These are phyloP conservation scores for Cynanchum wilfordii DNA, from an alignment of 257 asterid genomes.

Conservation along the genomic window DNA sequence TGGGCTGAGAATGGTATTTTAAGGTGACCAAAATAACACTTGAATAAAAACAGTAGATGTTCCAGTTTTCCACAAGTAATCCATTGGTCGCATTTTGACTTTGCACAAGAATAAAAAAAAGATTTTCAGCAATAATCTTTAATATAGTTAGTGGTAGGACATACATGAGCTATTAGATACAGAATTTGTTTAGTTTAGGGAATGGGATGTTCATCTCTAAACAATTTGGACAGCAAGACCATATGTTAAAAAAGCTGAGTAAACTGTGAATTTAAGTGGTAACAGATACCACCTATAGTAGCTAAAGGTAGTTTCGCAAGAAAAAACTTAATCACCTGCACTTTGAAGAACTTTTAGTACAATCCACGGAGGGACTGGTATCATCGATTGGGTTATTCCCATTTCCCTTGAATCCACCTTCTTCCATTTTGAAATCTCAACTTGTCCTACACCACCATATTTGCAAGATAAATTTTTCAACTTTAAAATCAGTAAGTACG, in stretches of 20 bases:
- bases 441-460: slow-evolving; percentile 34
- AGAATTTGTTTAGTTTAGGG: not conserved
- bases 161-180: not conserved
- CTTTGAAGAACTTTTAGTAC: slow-evolving; percentile 47
- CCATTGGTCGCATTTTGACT: not conserved
- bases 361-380: slow-evolving; percentile 46
- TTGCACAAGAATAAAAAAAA: too few relatives aligned
- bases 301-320: not conserved
- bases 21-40: not conserved
- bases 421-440: slow-evolving; percentile 52
- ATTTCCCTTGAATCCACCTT: slow-evolving; percentile 53
- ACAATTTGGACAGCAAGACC: not conserved
- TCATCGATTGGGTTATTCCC: slow-evolving; percentile 54
- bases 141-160: not conserved
- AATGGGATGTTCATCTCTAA: not conserved
- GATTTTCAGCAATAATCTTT: not conserved
- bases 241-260: not conserved
- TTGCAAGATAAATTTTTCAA: slow-evolving; percentile 16
- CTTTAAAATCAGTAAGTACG: slow-evolving; percentile 9
- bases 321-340: slow-evolving; percentile 41
- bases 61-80: not conserved
- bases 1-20: not conserved
- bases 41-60: not conserved
- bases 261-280: not conserved
- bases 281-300: not conserved